A percentile compares a stretch with the other conserved stretches of the same genome.
Conservation (phyloP, 108 stramenopile genomes). For the Nitzschia putrida region DNA sequence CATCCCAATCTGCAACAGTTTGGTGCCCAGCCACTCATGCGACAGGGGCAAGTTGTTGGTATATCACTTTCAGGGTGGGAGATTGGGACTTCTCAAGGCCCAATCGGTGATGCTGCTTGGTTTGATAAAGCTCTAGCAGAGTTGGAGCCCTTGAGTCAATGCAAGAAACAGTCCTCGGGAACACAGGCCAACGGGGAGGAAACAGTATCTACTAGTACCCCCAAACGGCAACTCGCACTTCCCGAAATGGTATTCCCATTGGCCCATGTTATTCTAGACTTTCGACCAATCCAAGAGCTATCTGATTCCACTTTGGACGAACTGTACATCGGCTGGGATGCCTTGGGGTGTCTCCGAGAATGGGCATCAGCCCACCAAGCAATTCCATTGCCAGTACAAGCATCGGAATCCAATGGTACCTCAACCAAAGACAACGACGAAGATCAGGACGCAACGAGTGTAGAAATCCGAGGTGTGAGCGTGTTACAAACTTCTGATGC, state of each 20-base stretch:
- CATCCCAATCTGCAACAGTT: slow-evolving; percentile 4
- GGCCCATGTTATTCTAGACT: slow-evolving; percentile 51
- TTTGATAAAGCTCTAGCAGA: slow-evolving; percentile 28
- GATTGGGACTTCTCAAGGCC: slow-evolving; percentile 49
- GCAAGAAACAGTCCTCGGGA: neutral
- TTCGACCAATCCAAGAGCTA: neutral
- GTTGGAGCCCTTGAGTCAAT: slow-evolving; percentile 36
- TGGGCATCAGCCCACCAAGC: slow-evolving; percentile 70
- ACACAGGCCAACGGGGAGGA: neutral
- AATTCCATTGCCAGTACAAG: slow-evolving; percentile 31
- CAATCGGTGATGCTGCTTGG: slow-evolving; percentile 44
- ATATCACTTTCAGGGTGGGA: slow-evolving; percentile 39
- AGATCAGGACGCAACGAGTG: neutral
- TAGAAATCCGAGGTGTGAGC: slow-evolving; percentile 48
- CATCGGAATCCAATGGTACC: neutral
- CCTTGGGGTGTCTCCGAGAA: slow-evolving; percentile 57
- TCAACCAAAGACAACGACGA: neutral
- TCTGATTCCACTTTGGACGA: neutral
- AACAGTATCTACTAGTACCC: neutral
- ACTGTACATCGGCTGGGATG: slow-evolving; percentile 42
- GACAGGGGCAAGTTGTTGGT: slow-evolving; percentile 28
- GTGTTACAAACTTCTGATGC: slow-evolving; percentile 67
- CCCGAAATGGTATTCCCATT: slow-evolving; percentile 80
- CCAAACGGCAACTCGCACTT: slow-evolving; percentile 18
- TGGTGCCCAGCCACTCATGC: neutral